Percentiles rank a stretch among this genome's conserved stretches.
Evolutionary conservation across 2,329 filamentous ascomycete genomes (phyloP).

Genomic region (Sclerotiophoma versabilis): DNA sequence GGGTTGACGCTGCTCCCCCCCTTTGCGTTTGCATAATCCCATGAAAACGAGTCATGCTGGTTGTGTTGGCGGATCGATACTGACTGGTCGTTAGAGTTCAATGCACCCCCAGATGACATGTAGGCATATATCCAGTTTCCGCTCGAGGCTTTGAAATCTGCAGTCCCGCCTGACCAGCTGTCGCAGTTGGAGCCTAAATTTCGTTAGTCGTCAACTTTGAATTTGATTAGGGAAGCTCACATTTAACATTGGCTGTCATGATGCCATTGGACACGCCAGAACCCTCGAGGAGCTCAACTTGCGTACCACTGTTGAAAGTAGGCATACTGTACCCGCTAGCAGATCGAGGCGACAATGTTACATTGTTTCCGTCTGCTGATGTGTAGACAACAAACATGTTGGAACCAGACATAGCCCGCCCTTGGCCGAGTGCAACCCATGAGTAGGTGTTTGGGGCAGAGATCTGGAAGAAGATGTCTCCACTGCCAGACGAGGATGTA

Average conservation of each 20-base stretch:
- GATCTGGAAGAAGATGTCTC: constrained; percentile 66
- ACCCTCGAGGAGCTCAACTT: constrained; percentile 60
- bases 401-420: constrained; percentile 59
- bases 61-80: constrained; percentile 57
- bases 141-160: constrained; percentile 55
- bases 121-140: constrained; percentile 62
- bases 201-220: constrained; percentile 15
- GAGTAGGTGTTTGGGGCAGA: constrained; percentile 60
- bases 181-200: constrained; percentile 58
- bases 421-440: constrained; percentile 66
- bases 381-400: constrained; percentile 68
- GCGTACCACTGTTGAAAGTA: constrained; percentile 49
- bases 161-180: constrained; percentile 60
- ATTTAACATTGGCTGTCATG: constrained; percentile 65
- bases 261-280: constrained; percentile 60
- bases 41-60: constrained; percentile 49
- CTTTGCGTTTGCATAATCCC: constrained; percentile 58
- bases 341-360: constrained; percentile 63
- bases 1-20: constrained; percentile 58
- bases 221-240: constrained; percentile 38
- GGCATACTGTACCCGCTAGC: constrained; percentile 56
- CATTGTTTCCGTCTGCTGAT: constrained; percentile 59
- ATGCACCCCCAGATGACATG: constrained; percentile 53
- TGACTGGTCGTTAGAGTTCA: constrained; percentile 56
- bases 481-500: constrained; percentile 59